These are phyloP conservation scores for Oryza nivara DNA, from an alignment of 176 grass and related monocot species.

Conservation along the genomic window DNA sequence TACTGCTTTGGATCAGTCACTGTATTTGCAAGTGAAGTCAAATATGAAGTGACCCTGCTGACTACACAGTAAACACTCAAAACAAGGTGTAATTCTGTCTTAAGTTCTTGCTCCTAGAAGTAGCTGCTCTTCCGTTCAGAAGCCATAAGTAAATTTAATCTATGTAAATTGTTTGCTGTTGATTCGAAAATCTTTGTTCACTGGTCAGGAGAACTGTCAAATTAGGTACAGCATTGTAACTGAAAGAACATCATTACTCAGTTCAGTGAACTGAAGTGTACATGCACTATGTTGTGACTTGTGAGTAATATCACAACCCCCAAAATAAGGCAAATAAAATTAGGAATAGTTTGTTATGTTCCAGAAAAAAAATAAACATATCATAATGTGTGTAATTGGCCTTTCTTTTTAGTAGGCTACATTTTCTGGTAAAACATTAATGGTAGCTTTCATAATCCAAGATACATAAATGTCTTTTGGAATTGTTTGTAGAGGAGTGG, in stretches of 20 bases:
- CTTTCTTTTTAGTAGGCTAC: neutral
- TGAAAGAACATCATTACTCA: neutral
- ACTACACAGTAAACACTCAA: neutral
- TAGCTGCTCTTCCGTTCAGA: neutral
- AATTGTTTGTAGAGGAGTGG: too few relatives aligned
- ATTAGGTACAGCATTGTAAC: neutral
- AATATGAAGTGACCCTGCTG: constrained; percentile 2
- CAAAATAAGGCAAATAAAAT: neutral
- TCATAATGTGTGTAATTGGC: neutral
- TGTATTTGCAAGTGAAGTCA: neutral
- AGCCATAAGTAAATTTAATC: constrained; percentile 39
- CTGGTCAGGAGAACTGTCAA: constrained; percentile 5
- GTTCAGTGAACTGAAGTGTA: neutral
- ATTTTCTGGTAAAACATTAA: constrained; percentile 9
- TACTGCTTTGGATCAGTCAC: neutral
- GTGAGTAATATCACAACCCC: neutral
- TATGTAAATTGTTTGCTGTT: constrained; percentile 21
- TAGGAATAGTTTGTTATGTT: neutral
- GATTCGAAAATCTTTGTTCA: neutral
- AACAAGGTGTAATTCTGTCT: neutral
- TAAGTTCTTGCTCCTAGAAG: constrained; percentile 7
- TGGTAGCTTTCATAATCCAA: neutral
- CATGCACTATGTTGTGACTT: neutral
- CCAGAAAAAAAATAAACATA: neutral
- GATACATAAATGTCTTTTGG: too few relatives aligned